Evolutionary conservation across 306 rosid species (phyloP), one percentile per base, ranked within the genome.

Genomic region (Dryas alaskensis): DNA sequence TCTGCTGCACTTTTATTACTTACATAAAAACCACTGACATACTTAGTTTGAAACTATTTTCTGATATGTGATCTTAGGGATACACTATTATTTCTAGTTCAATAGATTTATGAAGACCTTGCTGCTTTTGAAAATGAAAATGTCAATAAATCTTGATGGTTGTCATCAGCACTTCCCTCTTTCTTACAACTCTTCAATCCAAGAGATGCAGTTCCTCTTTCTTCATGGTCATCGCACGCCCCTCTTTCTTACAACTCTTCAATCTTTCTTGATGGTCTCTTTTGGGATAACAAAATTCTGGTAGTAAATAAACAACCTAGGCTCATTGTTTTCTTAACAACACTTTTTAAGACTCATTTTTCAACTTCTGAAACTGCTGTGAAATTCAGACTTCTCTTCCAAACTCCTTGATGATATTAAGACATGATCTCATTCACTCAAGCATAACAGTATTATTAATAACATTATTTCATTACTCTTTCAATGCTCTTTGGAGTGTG

Each of bases 241-340:
- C 9, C 9, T 45, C 2, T 8, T 40, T 40, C 7, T 62, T 7
- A 40, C 1, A 0, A 7, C 45, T 40, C 47, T 13, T 39, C 47
- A 13, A 31, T 31, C 9, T 13, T 12, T 10, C 44, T 59, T 39
- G 46, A 6, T 37, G 6, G 11, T 14, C 67, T 62, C 67, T 62
- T 62, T 42, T 40, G 49, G 10, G 48, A 40, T 62, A 25, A 62
- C 49, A 62, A 3, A 48, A 39, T 62, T 62, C 7, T 62, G 25
- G 42, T 39, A 13, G 25, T 40, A 40, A 39, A 62, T 40, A 25
- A 62, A 31, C 67, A 40, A 62, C 44, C 75, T 71, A 12, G 43
- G 65, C 47, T 22, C 53, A 44, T 55, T 9, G 42, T 70, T 55
- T 54, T 40, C 74, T 4, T 43, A 70, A 54, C 52, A 70, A 1